phyloP scores from a whole-genome alignment of 805 yeast genomes.

The Lipomyces japonicus region DNA sequence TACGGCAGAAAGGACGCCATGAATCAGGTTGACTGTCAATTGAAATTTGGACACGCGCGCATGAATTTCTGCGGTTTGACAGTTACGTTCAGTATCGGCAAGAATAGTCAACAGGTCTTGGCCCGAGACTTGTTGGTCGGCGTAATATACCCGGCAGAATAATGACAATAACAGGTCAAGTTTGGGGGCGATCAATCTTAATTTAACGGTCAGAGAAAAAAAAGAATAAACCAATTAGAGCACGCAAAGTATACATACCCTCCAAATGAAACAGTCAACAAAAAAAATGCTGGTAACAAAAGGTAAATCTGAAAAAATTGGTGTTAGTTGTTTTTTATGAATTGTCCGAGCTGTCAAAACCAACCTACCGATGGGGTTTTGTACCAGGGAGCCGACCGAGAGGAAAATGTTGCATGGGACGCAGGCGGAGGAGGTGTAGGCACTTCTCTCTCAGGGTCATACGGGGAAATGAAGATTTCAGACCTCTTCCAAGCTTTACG shows the following conservation, averaged over 20 bases:
- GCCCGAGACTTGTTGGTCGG: conserved; percentile 1
- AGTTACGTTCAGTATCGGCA: conserved; percentile 18
- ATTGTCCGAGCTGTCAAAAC: neutral
- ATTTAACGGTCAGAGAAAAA: neutral
- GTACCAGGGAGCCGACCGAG: conserved; percentile 5
- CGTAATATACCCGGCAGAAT: conserved; percentile 14
- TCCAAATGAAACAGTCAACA: conserved; percentile 17
- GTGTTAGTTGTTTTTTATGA: neutral
- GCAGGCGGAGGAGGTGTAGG: neutral
- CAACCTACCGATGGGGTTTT: conserved; percentile 17
- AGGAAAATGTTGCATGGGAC: neutral
- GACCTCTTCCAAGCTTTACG: conserved; percentile 1
- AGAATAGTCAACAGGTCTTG: neutral
- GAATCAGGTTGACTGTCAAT: conserved; percentile 16
- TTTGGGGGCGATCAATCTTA: conserved; percentile 23
- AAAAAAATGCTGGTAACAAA: conserved; percentile 17
- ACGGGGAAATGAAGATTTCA: neutral
- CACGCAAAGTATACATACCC: conserved; percentile 11
- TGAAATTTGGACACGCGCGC: conserved; percentile 16
- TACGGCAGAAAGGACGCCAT: conserved; percentile 21
- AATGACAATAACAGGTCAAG: conserved; percentile 14
- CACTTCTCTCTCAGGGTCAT: neutral
- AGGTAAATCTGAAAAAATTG: conserved; percentile 10
- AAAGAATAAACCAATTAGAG: neutral
- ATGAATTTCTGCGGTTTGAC: conserved; percentile 25